These are phyloP conservation scores for Tricholoma furcatifolium DNA, from an alignment of 768 basidiomycete species.

Conservation along the genomic window DNA sequence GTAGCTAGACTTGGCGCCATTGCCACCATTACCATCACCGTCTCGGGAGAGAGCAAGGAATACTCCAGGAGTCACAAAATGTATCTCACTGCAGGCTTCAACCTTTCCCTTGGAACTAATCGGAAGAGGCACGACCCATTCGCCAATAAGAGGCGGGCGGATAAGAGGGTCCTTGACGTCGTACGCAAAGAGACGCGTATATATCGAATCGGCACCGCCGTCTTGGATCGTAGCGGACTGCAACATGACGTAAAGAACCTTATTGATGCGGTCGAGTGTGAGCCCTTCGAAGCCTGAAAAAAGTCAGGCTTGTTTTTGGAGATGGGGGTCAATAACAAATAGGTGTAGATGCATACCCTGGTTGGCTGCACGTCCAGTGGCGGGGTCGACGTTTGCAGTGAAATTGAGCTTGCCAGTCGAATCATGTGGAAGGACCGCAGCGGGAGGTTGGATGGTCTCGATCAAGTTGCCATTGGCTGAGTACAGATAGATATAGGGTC, in stretches of 20 bases:
- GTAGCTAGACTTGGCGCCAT: conserved; percentile 45
- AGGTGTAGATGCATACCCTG: conserved; percentile 36
- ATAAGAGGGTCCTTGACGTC: conserved; percentile 37
- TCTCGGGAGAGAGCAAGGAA: conserved; percentile 63
- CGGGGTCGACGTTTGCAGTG: conserved; percentile 44
- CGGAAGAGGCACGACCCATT: conserved; percentile 61
- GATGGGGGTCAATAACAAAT: background rate
- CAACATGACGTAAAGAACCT: conserved; percentile 57
- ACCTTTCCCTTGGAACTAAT: conserved; percentile 50
- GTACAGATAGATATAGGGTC: conserved; percentile 62
- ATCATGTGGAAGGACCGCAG: conserved; percentile 50
- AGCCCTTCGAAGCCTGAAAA: conserved; percentile 58
- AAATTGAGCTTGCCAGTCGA: conserved; percentile 50
- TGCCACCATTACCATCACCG: conserved; percentile 55
- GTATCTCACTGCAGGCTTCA: conserved; percentile 52
- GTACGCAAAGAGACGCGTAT: conserved; percentile 58
- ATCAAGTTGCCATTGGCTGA: conserved; percentile 44
- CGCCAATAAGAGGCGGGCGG: conserved; percentile 43
- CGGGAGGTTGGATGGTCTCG: conserved; percentile 56
- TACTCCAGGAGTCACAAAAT: conserved; percentile 47
- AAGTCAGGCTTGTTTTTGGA: background rate
- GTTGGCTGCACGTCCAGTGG: conserved; percentile 53
- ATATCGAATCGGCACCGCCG: conserved; percentile 48
- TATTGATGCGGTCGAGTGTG: conserved; percentile 44
- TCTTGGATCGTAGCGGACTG: conserved; percentile 66